Conservation (phyloP, 768 basidiomycete species). For the Kwoniella mangroviensis region DNA sequence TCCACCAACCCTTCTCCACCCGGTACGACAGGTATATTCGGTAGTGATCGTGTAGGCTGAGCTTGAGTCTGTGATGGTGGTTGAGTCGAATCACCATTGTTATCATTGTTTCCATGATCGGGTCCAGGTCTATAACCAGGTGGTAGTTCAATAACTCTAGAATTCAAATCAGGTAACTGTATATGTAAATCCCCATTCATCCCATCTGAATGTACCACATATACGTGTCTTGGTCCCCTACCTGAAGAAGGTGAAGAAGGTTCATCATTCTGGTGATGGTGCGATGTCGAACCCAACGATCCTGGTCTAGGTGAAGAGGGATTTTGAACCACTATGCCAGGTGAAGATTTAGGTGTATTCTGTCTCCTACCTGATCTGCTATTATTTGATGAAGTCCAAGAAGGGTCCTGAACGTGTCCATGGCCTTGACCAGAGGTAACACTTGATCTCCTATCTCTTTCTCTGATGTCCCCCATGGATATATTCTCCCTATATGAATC, state of each 20-base stretch:
- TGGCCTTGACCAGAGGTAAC: neutral
- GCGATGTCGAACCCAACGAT: slow-evolving; percentile 12
- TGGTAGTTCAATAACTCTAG: slow-evolving; percentile 42
- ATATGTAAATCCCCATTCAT: slow-evolving; percentile 40
- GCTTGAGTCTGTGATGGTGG: neutral
- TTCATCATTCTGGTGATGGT: slow-evolving; percentile 6
- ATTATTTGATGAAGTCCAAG: slow-evolving; percentile 6
- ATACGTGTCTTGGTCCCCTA: slow-evolving; percentile 34
- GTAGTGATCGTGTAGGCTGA: neutral
- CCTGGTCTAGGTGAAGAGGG: slow-evolving; percentile 19
- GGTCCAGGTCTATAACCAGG: slow-evolving; percentile 31
- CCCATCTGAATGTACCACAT: slow-evolving; percentile 47
- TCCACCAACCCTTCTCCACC: neutral
- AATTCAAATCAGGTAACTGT: slow-evolving; percentile 31
- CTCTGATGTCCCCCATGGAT: slow-evolving; percentile 2
- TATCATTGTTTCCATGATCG: neutral
- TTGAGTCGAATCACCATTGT: neutral
- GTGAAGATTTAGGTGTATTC: neutral
- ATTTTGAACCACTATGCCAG: neutral
- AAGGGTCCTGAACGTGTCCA: slow-evolving; percentile 14
- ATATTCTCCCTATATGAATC: slow-evolving; percentile 15
- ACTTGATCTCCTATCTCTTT: neutral
- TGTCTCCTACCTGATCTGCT: neutral
- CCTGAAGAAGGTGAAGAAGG: slow-evolving; percentile 17
- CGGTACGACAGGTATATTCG: neutral